phyloP scores from a whole-genome alignment of 768 basidiomycete genomes.

The Scleroderma citrinum region DNA sequence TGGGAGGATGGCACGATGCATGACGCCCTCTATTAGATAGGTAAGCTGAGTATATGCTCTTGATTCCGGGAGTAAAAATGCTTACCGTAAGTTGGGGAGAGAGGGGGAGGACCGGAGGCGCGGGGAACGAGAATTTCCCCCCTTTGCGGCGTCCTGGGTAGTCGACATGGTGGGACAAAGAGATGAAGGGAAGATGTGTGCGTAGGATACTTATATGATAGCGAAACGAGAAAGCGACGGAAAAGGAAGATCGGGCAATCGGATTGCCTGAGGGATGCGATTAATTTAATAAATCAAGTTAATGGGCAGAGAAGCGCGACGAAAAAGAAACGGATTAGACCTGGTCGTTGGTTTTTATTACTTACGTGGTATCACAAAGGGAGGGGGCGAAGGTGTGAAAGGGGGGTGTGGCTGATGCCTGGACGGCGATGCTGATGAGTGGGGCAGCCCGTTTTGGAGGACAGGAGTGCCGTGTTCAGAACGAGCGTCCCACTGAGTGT shows the following conservation, averaged over 20 bases:
- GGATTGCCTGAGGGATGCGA: constrained; percentile 21
- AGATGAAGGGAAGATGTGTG: constrained; percentile 21
- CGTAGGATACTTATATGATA: constrained; percentile 27
- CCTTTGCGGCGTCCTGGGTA: constrained; percentile 19
- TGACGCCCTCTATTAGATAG: constrained; percentile 23
- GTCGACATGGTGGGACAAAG: constrained; percentile 22
- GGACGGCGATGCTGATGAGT: not conserved
- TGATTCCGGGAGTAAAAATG: not conserved
- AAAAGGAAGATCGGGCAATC: constrained; percentile 30
- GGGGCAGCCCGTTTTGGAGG: too few species aligned
- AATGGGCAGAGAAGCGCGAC: constrained; percentile 33
- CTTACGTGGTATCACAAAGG: constrained; percentile 12
- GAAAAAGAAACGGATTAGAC: constrained; percentile 15
- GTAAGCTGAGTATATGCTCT: constrained; percentile 5
- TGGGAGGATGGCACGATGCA: constrained; percentile 20
- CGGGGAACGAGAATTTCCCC: constrained; percentile 31
- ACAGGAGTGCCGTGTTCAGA: not conserved
- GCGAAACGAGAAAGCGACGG: constrained; percentile 28
- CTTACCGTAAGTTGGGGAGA: constrained; percentile 63
- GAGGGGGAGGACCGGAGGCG: constrained; percentile 63
- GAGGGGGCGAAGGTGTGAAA: constrained; percentile 11
- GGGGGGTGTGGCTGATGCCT: not conserved
- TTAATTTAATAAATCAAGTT: constrained; percentile 28
- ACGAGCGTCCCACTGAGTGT: constrained; percentile 1
- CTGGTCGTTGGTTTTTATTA: constrained; percentile 5